Evolutionary conservation across 164 flowering plant genomes (phyloP), one percentile per base, ranked within the genome.

Genomic region (Vitis labrusca): DNA sequence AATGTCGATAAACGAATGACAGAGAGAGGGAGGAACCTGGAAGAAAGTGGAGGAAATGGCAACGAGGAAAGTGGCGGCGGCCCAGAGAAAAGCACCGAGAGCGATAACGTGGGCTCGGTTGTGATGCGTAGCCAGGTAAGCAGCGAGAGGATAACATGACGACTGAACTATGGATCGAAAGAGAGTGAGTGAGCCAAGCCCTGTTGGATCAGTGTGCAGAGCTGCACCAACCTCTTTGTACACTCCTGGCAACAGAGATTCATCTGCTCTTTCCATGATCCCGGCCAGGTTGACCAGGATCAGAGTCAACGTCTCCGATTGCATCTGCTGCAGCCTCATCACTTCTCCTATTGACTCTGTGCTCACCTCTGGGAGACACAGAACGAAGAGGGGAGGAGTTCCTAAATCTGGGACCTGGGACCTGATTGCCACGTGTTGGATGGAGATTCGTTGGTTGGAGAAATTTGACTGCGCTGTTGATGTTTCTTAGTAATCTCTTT

Each of bases 191-290:
- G 76, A 75, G 7, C 76, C 78, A 3, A 81, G 54, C n/a, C 75
- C 79, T 9, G 81, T 78, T 6, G 84, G 84, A 51, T 78, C 77
- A 3, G 75, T 67, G 72, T 73, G 72, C 7, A 81, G 69, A 10
- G 73, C 77, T 0, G 60, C 77, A 11, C 84, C 79, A 3, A 84
- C 83, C 49, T 84, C 87, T 51, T 81, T 84, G 71, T 84, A 84
- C 10, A 81, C 85, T 8, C 83, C 82, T 0, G 87, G 87, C 16
- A 84, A 48, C 61, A 84, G 29, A 2, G 83, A 75, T 65, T 84
- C 87, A 49, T 84, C 87, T 14, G 85, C 85, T 53, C 82, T 69
- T 56, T 81, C 82, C 83, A 84, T 77, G 8, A 83, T 80, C 1
- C 77, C 76, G 15, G 84, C 84, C 12, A 83, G 60, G 58, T 80